Conservation (phyloP, 2,329 filamentous ascomycete species). For the Penicillium sp. region DNA sequence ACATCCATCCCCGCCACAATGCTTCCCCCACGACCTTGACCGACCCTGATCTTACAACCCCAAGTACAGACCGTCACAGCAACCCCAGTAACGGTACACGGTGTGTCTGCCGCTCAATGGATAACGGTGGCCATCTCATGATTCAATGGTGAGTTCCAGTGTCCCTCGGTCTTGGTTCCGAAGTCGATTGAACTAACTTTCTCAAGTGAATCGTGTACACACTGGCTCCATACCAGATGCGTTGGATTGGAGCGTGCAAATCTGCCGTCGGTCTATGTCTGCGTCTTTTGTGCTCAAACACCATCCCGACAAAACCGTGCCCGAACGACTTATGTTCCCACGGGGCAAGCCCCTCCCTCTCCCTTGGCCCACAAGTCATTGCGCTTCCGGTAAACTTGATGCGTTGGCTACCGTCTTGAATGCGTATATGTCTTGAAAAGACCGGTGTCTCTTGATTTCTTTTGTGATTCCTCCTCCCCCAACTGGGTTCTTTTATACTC, state of each 20-base stretch:
- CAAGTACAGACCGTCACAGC: slow-evolving; percentile 46
- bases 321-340: slow-evolving; percentile 26
- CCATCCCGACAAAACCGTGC: slow-evolving; percentile 33
- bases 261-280: slow-evolving; percentile 43
- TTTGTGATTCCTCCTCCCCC: slow-evolving; percentile 9
- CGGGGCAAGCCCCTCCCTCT: slow-evolving; percentile 30
- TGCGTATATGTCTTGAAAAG: slow-evolving; percentile 9
- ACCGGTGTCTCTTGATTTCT: slow-evolving; percentile 7
- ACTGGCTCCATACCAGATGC: slow-evolving; percentile 54
- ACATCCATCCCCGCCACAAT: slow-evolving; percentile 34
- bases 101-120: slow-evolving; percentile 50
- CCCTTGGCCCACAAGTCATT: slow-evolving; percentile 38
- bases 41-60: slow-evolving; percentile 44
- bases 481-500: slow-evolving; percentile 3
- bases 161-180: background rate
- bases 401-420: background rate
- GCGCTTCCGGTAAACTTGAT: slow-evolving; percentile 25
- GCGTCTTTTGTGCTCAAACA: slow-evolving; percentile 44
- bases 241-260: slow-evolving; percentile 46
- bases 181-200: slow-evolving; percentile 7
- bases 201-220: slow-evolving; percentile 52
- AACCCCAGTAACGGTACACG: slow-evolving; percentile 47
- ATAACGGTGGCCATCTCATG: slow-evolving; percentile 49
- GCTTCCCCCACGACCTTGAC: slow-evolving; percentile 45
- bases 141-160: slow-evolving; percentile 48